These are phyloP conservation scores for Dalbergia cultrata DNA, from an alignment of 306 rosid species.

Conservation along the genomic window DNA sequence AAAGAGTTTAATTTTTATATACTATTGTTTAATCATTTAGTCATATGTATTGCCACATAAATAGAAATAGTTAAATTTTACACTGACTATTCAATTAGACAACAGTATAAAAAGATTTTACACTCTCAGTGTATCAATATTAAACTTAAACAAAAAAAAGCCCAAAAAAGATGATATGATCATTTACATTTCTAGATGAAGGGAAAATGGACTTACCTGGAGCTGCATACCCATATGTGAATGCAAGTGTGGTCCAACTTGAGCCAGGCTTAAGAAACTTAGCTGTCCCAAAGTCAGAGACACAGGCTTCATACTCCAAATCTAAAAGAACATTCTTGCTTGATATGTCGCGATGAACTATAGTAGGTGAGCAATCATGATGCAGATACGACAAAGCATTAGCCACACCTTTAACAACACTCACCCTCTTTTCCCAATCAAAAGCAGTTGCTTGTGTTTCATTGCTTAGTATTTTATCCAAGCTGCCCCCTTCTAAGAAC, in stretches of 20 bases:
- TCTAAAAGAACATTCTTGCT: slow-evolving; percentile 35
- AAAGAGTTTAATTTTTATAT: too few species aligned
- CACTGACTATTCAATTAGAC: too few species aligned
- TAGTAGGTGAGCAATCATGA: slow-evolving; percentile 37
- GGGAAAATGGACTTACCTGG: slow-evolving; percentile 17
- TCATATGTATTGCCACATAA: too few species aligned
- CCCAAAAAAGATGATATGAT: too few species aligned
- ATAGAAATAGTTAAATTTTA: too few species aligned
- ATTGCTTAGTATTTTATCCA: slow-evolving; percentile 7
- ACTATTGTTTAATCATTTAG: too few species aligned
- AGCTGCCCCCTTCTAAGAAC: slow-evolving; percentile 44
- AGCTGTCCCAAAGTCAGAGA: slow-evolving; percentile 40
- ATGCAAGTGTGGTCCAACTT: slow-evolving; percentile 35
- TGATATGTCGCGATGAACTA: slow-evolving; percentile 36
- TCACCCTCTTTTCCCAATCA: slow-evolving; percentile 48
- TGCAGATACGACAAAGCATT: slow-evolving; percentile 42
- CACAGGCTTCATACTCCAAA: slow-evolving; percentile 14
- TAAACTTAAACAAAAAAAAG: too few species aligned
- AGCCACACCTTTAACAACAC: slow-evolving; percentile 43
- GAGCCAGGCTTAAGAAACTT: slow-evolving; percentile 6
- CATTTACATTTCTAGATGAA: neutral
- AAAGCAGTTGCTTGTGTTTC: slow-evolving; percentile 15
- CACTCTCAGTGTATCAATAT: too few species aligned
- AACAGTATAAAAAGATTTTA: too few species aligned
- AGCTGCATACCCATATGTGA: slow-evolving; percentile 33